Conservation (phyloP, 2,329 filamentous ascomycete species). For the Emmonsia crescens region DNA sequence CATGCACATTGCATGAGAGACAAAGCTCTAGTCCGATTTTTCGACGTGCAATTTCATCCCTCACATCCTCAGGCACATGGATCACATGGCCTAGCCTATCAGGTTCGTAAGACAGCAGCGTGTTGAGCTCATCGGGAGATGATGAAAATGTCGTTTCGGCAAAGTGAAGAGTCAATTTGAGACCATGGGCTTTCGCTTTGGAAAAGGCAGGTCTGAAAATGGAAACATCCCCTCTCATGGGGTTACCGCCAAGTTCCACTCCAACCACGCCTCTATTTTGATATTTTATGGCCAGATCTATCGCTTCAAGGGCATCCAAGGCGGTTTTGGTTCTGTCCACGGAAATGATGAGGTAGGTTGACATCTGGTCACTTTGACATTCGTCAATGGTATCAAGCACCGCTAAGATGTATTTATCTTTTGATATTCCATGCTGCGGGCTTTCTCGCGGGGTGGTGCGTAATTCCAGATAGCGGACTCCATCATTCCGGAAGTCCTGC, state of each 20-base stretch:
- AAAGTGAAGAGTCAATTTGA: slow-evolving; percentile 66
- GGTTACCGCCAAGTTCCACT: slow-evolving; percentile 70
- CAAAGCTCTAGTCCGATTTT: slow-evolving; percentile 63
- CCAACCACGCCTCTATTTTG: slow-evolving; percentile 51
- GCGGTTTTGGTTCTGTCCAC: slow-evolving; percentile 56
- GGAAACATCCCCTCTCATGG: slow-evolving; percentile 49
- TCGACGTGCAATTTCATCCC: slow-evolving; percentile 42
- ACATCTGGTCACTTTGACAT: slow-evolving; percentile 44
- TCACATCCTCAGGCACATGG: slow-evolving; percentile 54
- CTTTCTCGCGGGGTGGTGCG: slow-evolving; percentile 66
- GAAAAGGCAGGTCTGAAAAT: slow-evolving; percentile 50
- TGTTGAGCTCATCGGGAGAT: slow-evolving; percentile 49
- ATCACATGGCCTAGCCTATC: slow-evolving; percentile 69
- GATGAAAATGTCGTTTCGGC: slow-evolving; percentile 55
- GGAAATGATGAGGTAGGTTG: slow-evolving; percentile 59
- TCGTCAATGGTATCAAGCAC: slow-evolving; percentile 54
- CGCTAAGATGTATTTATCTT: slow-evolving; percentile 52
- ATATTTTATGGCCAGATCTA: slow-evolving; percentile 52
- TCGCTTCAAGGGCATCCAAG: slow-evolving; percentile 50
- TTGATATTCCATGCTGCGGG: slow-evolving; percentile 43
- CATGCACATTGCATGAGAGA: slow-evolving; percentile 69
- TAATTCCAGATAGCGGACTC: slow-evolving; percentile 67
- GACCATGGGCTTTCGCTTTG: slow-evolving; percentile 42
- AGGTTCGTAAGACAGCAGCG: slow-evolving; percentile 55
- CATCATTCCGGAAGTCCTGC: slow-evolving; percentile 55